These are phyloP conservation scores for Phytophthora pisi DNA, from an alignment of 352 stramenopile genomes.

Conservation along the genomic window DNA sequence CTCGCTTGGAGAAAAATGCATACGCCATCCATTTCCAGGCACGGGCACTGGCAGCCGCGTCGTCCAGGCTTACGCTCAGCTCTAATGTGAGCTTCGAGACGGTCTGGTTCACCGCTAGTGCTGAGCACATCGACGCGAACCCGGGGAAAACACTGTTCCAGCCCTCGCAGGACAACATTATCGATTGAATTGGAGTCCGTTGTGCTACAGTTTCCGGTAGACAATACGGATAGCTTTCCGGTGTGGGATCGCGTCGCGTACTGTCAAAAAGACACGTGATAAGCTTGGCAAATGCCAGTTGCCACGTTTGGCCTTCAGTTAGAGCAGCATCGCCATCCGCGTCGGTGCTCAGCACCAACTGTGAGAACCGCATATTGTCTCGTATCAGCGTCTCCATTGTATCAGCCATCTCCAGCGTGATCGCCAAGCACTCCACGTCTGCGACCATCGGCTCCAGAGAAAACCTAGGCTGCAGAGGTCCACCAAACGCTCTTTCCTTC, in stretches of 20 bases:
- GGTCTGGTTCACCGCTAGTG: not conserved
- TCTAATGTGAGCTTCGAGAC: not conserved
- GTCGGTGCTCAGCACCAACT: not conserved
- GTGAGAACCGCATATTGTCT: not conserved
- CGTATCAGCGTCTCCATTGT: not conserved
- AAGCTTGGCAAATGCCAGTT: not conserved
- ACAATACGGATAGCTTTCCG: not conserved
- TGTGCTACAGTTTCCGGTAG: not conserved
- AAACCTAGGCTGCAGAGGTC: not conserved
- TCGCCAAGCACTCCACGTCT: not conserved
- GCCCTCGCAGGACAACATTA: not conserved
- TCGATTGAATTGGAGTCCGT: not conserved
- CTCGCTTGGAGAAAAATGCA: not conserved
- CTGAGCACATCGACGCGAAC: not conserved
- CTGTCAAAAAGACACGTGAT: not conserved
- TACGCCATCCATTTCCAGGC: not conserved
- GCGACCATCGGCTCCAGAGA: not conserved
- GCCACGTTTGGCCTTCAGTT: not conserved
- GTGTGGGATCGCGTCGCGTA: not conserved
- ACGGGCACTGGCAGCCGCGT: not conserved
- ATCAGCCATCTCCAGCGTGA: not conserved
- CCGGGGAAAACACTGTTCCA: not conserved
- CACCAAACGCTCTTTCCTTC: not conserved
- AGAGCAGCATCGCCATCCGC: not conserved
- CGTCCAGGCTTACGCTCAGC: not conserved